These are phyloP conservation scores for Rhizophagus clarus DNA, from an alignment of 192 early-diverging fungal species.

Conservation along the genomic window DNA sequence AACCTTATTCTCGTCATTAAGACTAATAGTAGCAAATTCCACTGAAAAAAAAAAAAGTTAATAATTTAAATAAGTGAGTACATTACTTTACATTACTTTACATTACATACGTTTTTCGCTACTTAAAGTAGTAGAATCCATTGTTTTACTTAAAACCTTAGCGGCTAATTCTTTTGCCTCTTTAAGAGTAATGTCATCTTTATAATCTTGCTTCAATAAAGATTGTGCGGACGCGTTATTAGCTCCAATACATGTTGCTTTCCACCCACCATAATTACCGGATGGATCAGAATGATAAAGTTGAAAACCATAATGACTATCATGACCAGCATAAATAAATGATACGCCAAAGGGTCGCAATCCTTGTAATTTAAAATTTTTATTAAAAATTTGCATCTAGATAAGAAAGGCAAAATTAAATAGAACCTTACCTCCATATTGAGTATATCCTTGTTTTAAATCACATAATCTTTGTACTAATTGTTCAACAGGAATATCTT, in stretches of 20 bases:
- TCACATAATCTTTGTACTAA: conserved; percentile 95
- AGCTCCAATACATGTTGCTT: conserved; percentile 96
- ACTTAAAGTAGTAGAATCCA: conserved; percentile 90
- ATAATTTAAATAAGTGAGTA: neutral
- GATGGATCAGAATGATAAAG: conserved; percentile 98
- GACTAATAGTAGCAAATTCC: conserved; percentile 87
- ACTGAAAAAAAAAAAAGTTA: conserved; percentile 52
- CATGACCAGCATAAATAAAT: conserved; percentile 96
- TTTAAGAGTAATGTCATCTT: conserved; percentile 81
- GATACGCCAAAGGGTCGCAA: conserved; percentile 98
- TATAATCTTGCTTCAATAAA: conserved; percentile 97
- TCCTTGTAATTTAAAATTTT: conserved; percentile 38
- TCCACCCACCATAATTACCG: conserved; percentile 99
- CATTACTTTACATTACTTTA: conserved; percentile 14
- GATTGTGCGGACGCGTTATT: conserved; percentile 90
- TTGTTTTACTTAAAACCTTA: conserved; percentile 95
- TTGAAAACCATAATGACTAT: conserved; percentile 89
- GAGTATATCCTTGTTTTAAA: conserved; percentile 98
- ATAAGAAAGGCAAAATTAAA: neutral
- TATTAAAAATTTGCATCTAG: neutral
- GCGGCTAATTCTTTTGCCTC: conserved; percentile 91
- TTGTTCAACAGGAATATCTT: conserved; percentile 92
- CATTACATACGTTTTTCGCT: conserved; percentile 83
- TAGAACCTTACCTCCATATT: conserved; percentile 73
- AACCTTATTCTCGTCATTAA: conserved; percentile 57